Evolutionary conservation across 305 asterid genomes (phyloP).

Genomic region (Fraxinus paxiana): DNA sequence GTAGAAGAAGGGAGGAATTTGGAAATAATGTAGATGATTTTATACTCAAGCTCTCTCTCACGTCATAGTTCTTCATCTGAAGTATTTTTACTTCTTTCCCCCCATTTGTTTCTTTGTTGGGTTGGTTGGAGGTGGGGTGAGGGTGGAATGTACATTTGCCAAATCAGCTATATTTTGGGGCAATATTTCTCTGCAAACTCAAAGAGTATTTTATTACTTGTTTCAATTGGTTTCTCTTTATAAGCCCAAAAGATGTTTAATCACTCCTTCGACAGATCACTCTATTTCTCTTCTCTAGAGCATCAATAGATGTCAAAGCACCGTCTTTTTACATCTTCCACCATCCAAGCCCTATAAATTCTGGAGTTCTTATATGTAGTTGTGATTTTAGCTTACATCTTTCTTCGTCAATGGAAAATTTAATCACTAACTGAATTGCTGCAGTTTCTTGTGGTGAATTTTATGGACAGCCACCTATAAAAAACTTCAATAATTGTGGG

Average conservation of each 20-base stretch:
- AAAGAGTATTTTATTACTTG: not conserved
- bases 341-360: not conserved
- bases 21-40: not conserved
- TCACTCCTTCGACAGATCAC: not conserved
- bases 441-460: slow-evolving; percentile 75
- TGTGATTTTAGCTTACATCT: slow-evolving; percentile 5
- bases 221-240: not conserved
- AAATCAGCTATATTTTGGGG: not conserved
- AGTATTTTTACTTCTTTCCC: not conserved
- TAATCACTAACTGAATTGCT: slow-evolving; percentile 16
- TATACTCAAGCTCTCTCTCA: not conserved
- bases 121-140: not conserved
- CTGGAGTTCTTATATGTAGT: slow-evolving; percentile 3
- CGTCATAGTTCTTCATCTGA: not conserved
- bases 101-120: not conserved
- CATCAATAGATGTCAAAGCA: slow-evolving; percentile 4
- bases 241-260: slow-evolving; percentile 12
- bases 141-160: not conserved
- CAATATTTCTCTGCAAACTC: not conserved
- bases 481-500: slow-evolving; percentile 22
- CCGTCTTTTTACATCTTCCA: not conserved
- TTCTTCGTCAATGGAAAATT: not conserved
- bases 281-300: slow-evolving; percentile 14
- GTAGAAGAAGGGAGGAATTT: slow-evolving; percentile 7
- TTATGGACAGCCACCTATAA: slow-evolving; percentile 35